phyloP scores from a whole-genome alignment of 805 yeast species.

The Myxozyma vanderwaltii region DNA sequence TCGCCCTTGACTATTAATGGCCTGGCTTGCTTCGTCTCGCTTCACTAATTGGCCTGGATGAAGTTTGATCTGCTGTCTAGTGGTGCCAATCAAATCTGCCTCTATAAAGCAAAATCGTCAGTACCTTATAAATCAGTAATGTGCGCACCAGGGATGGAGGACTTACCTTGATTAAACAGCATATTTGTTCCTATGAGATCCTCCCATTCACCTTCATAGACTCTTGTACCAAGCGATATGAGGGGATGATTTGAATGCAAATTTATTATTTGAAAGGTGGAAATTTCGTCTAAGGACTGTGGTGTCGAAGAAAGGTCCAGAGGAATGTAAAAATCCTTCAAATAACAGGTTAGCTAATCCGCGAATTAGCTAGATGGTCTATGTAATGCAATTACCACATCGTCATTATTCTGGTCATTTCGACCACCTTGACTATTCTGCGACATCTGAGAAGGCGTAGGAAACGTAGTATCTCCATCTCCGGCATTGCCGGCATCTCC shows the following conservation, averaged over 20 bases:
- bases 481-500: slow-evolving; percentile 13
- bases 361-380: no score
- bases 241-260: slow-evolving; percentile 25
- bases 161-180: slow-evolving; percentile 26
- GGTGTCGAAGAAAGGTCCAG: slow-evolving; percentile 26
- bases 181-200: slow-evolving; percentile 29
- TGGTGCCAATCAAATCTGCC: slow-evolving; percentile 19
- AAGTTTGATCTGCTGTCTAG: slow-evolving; percentile 24
- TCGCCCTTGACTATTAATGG: slow-evolving; percentile 8
- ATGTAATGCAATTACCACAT: slow-evolving; percentile 3
- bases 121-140: background rate
- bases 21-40: slow-evolving; percentile 7
- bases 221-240: slow-evolving; percentile 24
- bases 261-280: slow-evolving; percentile 15
- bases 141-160: background rate
- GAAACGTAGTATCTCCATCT: background rate
- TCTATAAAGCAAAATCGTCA: slow-evolving; percentile 1
- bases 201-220: slow-evolving; percentile 33
- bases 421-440: background rate
- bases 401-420: slow-evolving; percentile 8
- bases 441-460: background rate
- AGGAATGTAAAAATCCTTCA: slow-evolving; percentile 19
- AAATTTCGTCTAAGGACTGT: slow-evolving; percentile 10
- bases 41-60: slow-evolving; percentile 21
- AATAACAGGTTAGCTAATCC: background rate